Conservation (phyloP, 805 yeast species). For the Lipomyces oligophaga region DNA sequence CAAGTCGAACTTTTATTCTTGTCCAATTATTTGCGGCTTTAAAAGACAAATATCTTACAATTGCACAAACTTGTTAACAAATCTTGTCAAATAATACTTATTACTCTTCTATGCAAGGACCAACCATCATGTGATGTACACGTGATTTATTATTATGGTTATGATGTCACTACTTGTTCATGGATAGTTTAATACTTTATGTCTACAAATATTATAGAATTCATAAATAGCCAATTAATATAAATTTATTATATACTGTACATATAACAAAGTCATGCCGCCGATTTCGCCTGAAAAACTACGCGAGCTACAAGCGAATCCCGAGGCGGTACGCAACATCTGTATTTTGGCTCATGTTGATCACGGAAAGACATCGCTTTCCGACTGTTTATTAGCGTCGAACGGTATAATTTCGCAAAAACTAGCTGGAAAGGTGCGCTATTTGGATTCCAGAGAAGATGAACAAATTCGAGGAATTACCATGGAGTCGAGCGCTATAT, state of each 20-base stretch:
- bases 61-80: background rate
- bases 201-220: too few species aligned
- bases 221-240: too few species aligned
- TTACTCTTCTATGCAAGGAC: too few species aligned
- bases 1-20: background rate
- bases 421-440: conserved; percentile 92
- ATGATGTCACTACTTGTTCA: too few species aligned
- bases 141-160: too few species aligned
- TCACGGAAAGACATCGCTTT: conserved; percentile 94
- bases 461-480: conserved; percentile 96
- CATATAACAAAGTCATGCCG: too few species aligned
- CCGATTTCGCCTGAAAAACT: conserved; percentile 58
- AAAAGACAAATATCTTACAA: too few species aligned
- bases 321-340: conserved; percentile 74
- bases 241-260: too few species aligned
- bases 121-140: too few species aligned
- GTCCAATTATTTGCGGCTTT: too few species aligned
- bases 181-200: too few species aligned
- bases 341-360: conserved; percentile 98
- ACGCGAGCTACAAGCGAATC: conserved; percentile 61
- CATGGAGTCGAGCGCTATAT: conserved; percentile 87
- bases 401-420: conserved; percentile 94
- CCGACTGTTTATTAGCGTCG: conserved; percentile 88
- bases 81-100: too few species aligned
- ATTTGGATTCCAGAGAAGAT: conserved; percentile 88